phyloP scores from a whole-genome alignment of 306 rosid species.

The Dicorynia guianensis region DNA sequence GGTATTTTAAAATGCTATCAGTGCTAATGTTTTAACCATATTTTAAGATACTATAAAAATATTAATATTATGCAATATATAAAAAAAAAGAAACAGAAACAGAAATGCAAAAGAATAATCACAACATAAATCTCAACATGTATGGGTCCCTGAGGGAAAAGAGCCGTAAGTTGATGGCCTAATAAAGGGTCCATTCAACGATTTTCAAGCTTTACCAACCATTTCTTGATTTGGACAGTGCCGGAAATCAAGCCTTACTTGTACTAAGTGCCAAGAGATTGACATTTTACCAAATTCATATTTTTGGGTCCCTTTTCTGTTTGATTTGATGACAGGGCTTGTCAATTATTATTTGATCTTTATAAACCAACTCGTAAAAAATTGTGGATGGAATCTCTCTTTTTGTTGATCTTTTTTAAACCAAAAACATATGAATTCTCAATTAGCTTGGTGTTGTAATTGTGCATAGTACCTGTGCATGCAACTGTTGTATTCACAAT shows the following conservation, averaged over 20 bases:
- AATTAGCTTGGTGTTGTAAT: too few relatives aligned
- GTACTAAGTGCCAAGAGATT: conserved; percentile 24
- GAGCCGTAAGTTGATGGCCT: conserved; percentile 25
- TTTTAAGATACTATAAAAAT: too few relatives aligned
- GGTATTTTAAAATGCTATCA: too few relatives aligned
- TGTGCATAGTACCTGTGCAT: too few relatives aligned
- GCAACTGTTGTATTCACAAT: too few relatives aligned
- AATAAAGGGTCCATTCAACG: conserved; percentile 40
- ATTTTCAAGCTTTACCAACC: conserved; percentile 35
- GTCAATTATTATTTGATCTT: neutral
- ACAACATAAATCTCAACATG: neutral
- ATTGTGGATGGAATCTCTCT: neutral
- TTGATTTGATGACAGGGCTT: neutral
- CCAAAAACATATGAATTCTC: too few relatives aligned
- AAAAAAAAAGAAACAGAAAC: too few relatives aligned
- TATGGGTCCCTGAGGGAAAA: conserved; percentile 23
- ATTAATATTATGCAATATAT: too few relatives aligned
- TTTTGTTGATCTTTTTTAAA: neutral
- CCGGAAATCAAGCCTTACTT: conserved; percentile 39
- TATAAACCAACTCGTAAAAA: neutral
- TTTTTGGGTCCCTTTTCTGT: conserved; percentile 19
- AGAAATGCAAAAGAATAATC: neutral
- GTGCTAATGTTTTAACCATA: too few relatives aligned
- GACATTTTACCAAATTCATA: conserved; percentile 39
- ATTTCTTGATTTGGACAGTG: conserved; percentile 45